Base-by-base conservation (phyloP, 2,329 filamentous ascomycete species). In the Botryotinia narcissicola region DNA sequence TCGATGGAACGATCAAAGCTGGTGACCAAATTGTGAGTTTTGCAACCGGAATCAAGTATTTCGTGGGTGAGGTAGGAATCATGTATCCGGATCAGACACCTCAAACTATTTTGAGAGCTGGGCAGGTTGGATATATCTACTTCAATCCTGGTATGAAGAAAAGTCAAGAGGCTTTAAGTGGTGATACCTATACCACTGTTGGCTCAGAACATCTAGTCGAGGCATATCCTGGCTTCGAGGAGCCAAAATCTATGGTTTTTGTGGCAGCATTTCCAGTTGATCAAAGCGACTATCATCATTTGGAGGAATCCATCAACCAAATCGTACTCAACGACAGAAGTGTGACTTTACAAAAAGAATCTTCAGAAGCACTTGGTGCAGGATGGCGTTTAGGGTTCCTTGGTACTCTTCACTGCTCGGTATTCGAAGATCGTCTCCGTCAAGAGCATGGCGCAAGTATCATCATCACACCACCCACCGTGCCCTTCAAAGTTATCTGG, bases 141-240 rank as follows among this genome's bases (percentile, higher is more conserved):
- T 98, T 99, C 86, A 99, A 98, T 80, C 96, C 96, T 0, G 96
- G 95, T 72, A 99, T 99, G 96, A 98, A 98, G 85, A 91, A 89
- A 78, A 97, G 95, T 73, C 92, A 97, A 81, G 96, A 99, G 80
- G 95, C 96, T 68, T 97, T 98, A 83, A 91, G 98, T 42, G 96
- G 96, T 69, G 96, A 99, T 80, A 99, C 96, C 0, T 97, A 94
- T 79, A 98, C 96, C 0, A 92, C 89, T 2, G 87, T 94, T 4
- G 94, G 93, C 3, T 90, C 85, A 35, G 93, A 97, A 83, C 88
- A 89, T 74, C 80, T 87, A 0, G 94, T 99, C 3, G 87, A 95
- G 81, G 90, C 93, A 20, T 91, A 95, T 71, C 94, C 94, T 0
- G 96, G 95, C 3, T 99, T 99, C 75, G 95, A 97, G 81, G 96